Evolutionary conservation across 1,284 basidiomycete species (phyloP).

Genomic region (Boletellus dicymbophilus): DNA sequence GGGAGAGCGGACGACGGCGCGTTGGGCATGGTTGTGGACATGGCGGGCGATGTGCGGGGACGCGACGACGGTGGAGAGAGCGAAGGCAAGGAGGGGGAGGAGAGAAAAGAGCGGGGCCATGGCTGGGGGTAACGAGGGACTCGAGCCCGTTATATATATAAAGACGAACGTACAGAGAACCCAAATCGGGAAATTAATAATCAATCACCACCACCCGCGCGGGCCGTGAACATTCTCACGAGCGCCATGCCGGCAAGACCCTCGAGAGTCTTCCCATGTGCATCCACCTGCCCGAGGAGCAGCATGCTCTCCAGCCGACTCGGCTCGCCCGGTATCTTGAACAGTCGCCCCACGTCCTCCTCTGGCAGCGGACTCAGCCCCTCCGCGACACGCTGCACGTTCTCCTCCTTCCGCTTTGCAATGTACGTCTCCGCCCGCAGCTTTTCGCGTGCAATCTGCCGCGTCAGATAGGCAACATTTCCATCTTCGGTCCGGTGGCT

Average conservation of each 20-base stretch:
- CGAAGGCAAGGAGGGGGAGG: slow-evolving; percentile 47
- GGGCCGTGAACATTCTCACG: slow-evolving; percentile 77
- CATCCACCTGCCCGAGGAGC: slow-evolving; percentile 86
- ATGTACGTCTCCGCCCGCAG: slow-evolving; percentile 80
- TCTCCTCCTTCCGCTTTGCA: slow-evolving; percentile 90
- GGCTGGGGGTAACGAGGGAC: slow-evolving; percentile 6
- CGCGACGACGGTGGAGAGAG: slow-evolving; percentile 43
- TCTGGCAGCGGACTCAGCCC: slow-evolving; percentile 87
- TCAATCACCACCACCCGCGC: too few relatives aligned
- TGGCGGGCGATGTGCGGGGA: slow-evolving; percentile 45
- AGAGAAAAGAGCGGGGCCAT: slow-evolving; percentile 51
- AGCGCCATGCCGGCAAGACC: slow-evolving; percentile 69
- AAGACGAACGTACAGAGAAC: background rate
- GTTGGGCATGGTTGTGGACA: slow-evolving; percentile 30
- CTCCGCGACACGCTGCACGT: slow-evolving; percentile 78
- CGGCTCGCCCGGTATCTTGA: slow-evolving; percentile 90
- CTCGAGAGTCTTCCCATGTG: slow-evolving; percentile 76
- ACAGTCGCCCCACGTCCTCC: slow-evolving; percentile 81
- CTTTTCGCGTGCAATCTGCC: slow-evolving; percentile 92
- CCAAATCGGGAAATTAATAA: background rate
- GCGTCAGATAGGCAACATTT: slow-evolving; percentile 89
- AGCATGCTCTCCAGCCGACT: slow-evolving; percentile 89
- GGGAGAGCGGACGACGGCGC: slow-evolving; percentile 37
- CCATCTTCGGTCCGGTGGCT: slow-evolving; percentile 89
- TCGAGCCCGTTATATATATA: background rate